These are phyloP conservation scores for Smallanthus sonchifolius DNA, from an alignment of 129 eudicot species.

Conservation along the genomic window DNA sequence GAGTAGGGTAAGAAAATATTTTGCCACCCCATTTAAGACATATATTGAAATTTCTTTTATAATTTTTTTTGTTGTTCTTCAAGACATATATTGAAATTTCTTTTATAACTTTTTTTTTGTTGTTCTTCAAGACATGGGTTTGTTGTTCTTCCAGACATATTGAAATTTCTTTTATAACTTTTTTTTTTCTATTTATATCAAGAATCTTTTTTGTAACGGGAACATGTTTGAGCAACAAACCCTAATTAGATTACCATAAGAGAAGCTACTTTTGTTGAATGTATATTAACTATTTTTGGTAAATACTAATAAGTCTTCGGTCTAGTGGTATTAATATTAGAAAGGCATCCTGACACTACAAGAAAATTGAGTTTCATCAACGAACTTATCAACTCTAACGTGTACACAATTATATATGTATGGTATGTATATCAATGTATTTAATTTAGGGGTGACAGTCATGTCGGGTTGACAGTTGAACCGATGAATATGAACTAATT, in stretches of 20 bases:
- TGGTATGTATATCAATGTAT: no score
- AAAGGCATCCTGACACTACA: no score
- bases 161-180: neutral
- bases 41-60: neutral
- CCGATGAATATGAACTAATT: no score
- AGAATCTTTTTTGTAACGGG: neutral
- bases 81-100: neutral
- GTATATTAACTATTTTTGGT: neutral
- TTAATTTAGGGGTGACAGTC: no score
- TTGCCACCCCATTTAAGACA: constrained; percentile 18
- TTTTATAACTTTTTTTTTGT: neutral
- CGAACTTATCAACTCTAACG: no score
- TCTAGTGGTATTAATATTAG: neutral
- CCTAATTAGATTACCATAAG: neutral
- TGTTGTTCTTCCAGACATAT: no score
- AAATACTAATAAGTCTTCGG: neutral
- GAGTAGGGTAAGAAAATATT: constrained; percentile 34
- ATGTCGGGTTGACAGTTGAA: no score
- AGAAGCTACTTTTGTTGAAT: neutral
- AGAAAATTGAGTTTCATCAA: no score
- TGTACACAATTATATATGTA: no score
- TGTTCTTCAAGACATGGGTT: neutral
- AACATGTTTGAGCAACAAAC: neutral
- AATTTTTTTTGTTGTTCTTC: neutral
- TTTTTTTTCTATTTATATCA: neutral